Percentiles rank a stretch among this genome's conserved stretches.
Conservation (phyloP, 2,329 filamentous ascomycete genomes). For the Talaromyces albobiverticillius region DNA sequence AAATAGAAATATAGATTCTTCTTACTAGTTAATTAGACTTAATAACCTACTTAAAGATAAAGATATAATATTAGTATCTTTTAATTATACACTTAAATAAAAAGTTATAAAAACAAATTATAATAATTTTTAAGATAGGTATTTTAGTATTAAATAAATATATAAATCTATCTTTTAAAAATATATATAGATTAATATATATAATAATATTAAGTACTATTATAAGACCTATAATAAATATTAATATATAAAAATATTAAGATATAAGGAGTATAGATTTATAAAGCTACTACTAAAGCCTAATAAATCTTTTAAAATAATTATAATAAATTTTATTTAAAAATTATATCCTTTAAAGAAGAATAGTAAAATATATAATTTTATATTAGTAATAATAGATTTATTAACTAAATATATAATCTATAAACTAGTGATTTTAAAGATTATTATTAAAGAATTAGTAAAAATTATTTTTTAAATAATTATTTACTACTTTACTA, state of each 20-base stretch:
- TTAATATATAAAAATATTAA: background rate
- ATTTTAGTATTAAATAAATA: background rate
- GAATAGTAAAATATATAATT: background rate
- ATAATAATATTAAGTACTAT: constrained; percentile 1
- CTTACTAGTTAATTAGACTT: background rate
- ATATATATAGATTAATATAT: constrained; percentile 2
- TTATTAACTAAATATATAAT: background rate
- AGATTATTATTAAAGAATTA: background rate
- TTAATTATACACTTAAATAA: background rate
- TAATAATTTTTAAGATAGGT: background rate
- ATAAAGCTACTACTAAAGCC: background rate
- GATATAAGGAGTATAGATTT: background rate
- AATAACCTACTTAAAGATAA: background rate
- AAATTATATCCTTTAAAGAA: background rate
- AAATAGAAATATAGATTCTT: background rate
- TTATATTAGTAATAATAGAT: background rate
- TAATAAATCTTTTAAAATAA: background rate
- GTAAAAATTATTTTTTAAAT: background rate
- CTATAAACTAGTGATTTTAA: background rate
- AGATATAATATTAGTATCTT: background rate
- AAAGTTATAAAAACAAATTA: constrained; percentile 3
- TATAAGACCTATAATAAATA: background rate
- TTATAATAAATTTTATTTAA: constrained; percentile 2
- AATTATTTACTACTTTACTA: background rate
- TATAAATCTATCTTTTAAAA: background rate